Evolutionary conservation across 345 rosid genomes (phyloP).

Genomic region (Sisymbrium altissimum): DNA sequence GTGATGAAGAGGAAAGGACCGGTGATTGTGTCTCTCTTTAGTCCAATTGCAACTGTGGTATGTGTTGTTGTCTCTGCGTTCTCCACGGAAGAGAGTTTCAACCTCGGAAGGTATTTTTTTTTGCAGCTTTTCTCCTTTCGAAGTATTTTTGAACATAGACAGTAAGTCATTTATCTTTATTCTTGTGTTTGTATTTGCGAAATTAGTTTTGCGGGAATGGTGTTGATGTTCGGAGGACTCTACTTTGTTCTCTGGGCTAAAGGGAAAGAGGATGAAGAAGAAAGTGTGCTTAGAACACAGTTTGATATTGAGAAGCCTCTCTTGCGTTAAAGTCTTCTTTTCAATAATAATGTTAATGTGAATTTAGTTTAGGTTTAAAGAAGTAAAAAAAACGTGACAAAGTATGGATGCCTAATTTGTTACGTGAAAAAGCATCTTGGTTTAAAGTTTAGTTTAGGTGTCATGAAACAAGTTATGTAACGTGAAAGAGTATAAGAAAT

Average conservation of each 20-base stretch:
- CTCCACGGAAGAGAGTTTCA: conserved; percentile 59
- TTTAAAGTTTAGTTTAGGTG: too few species aligned
- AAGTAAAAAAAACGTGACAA: neutral
- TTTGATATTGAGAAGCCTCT: conserved; percentile 62
- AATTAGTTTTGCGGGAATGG: conserved; percentile 73
- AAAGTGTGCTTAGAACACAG: conserved; percentile 36
- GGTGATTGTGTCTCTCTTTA: conserved; percentile 76
- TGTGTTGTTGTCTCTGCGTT: conserved; percentile 60
- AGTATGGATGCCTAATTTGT: too few species aligned
- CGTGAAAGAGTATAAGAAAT: too few species aligned
- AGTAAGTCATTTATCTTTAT: neutral
- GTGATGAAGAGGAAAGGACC: conserved; percentile 87
- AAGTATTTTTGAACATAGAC: neutral
- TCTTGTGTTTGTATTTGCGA: neutral
- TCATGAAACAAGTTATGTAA: too few species aligned
- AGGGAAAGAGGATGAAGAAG: conserved; percentile 58
- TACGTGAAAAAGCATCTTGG: too few species aligned
- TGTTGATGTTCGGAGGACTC: conserved; percentile 72
- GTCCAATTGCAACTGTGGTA: conserved; percentile 68
- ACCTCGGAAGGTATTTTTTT: conserved; percentile 58
- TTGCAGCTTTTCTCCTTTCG: neutral
- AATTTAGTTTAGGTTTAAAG: conserved; percentile 8
- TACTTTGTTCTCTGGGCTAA: conserved; percentile 91
- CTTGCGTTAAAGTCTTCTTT: conserved; percentile 36
- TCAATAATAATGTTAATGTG: neutral